phyloP scores from a whole-genome alignment of 2,329 filamentous ascomycete species.

The Biscogniauxia mediterranea region DNA sequence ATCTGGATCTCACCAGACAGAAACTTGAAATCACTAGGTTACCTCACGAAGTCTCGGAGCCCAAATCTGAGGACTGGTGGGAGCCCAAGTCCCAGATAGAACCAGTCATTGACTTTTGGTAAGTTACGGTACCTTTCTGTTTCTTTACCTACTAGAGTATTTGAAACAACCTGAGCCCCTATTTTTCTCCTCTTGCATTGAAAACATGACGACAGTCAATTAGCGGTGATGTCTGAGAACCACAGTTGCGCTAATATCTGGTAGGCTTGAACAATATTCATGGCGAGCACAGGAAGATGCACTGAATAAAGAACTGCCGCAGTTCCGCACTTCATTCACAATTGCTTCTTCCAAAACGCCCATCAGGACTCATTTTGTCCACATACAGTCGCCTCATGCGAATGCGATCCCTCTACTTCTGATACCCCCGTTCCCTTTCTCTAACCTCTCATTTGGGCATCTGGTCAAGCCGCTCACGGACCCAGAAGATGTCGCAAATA shows the following conservation, averaged over 20 bases:
- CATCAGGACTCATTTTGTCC: constrained; percentile 63
- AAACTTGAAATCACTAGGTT: constrained; percentile 67
- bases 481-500: constrained; percentile 43
- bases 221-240: constrained; percentile 2
- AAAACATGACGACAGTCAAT: not conserved
- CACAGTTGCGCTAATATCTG: constrained; percentile 3
- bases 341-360: constrained; percentile 39
- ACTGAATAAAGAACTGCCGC: constrained; percentile 59
- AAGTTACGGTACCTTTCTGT: constrained; percentile 24
- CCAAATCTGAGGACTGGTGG: constrained; percentile 52
- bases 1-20: constrained; percentile 64
- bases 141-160: not conserved
- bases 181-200: not conserved
- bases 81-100: constrained; percentile 62
- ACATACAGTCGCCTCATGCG: constrained; percentile 51
- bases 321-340: constrained; percentile 59
- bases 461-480: constrained; percentile 54
- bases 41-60: constrained; percentile 54
- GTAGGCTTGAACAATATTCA: constrained; percentile 63
- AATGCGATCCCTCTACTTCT: constrained; percentile 63
- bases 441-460: constrained; percentile 58
- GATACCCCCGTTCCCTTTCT: constrained; percentile 64
- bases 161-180: not conserved
- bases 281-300: constrained; percentile 60
- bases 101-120: constrained; percentile 65